Evolutionary conservation across 352 stramenopile species (phyloP).

Genomic region (Phytophthora melonis): DNA sequence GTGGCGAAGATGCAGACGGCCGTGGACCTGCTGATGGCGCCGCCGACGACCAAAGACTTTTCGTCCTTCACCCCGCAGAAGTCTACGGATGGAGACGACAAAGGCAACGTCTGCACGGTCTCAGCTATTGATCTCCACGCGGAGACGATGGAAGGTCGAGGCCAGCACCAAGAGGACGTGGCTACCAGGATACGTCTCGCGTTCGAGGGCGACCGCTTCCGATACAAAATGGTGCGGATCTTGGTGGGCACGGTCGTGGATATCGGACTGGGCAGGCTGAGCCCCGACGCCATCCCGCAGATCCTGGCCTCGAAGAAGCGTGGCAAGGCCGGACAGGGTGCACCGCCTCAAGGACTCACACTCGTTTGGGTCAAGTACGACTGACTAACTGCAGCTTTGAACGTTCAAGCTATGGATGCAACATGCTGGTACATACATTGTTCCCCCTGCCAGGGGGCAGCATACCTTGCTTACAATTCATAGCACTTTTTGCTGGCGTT

Average conservation of each 20-base stretch:
- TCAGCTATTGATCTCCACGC: constrained; percentile 46
- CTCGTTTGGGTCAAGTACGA: too few species aligned
- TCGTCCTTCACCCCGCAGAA: constrained; percentile 75
- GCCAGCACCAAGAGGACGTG: constrained; percentile 40
- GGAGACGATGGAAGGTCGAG: constrained; percentile 10
- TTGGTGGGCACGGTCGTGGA: constrained; percentile 84
- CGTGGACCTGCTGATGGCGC: constrained; percentile 35
- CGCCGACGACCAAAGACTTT: constrained; percentile 62
- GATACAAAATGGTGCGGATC: constrained; percentile 90
- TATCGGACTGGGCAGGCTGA: constrained; percentile 63
- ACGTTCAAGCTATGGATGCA: constrained; percentile 5
- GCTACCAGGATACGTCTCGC: constrained; percentile 51
- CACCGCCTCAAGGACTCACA: constrained; percentile 29
- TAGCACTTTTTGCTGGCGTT: constrained; percentile 90
- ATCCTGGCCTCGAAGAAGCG: constrained; percentile 68
- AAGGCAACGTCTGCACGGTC: constrained; percentile 64
- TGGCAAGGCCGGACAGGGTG: constrained; percentile 65
- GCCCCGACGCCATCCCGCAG: constrained; percentile 45
- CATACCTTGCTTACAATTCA: constrained; percentile 55
- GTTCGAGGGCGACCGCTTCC: constrained; percentile 77
- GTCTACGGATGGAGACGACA: constrained; percentile 38
- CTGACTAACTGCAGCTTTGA: too few species aligned
- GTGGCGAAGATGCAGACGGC: constrained; percentile 61
- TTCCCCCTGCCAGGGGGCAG: neutral
- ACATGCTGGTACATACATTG: constrained; percentile 12